Conservation (phyloP, 2,329 filamentous ascomycete species). For the Juglanconis sp. region DNA sequence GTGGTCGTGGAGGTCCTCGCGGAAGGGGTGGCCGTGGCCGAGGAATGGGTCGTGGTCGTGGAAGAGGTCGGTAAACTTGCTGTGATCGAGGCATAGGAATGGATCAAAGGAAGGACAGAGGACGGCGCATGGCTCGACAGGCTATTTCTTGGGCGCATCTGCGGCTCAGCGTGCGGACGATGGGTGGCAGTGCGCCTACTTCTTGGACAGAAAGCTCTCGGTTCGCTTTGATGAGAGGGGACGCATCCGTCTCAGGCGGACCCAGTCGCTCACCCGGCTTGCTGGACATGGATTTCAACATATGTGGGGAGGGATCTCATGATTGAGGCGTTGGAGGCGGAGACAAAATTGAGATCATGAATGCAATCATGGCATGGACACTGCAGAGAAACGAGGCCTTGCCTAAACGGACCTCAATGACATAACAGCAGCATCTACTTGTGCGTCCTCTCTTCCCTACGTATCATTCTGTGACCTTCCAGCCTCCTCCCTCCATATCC, state of each 20-base stretch:
- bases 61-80: constrained; percentile 1
- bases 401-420: constrained; percentile 1
- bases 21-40: constrained; percentile 54
- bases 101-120: neutral
- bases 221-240: neutral
- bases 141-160: neutral
- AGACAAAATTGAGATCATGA: constrained; percentile 4
- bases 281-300: neutral
- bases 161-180: neutral
- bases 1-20: constrained; percentile 51
- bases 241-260: neutral
- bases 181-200: no score
- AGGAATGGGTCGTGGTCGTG: constrained; percentile 27
- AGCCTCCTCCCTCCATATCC: constrained; percentile 66
- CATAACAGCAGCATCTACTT: constrained; percentile 5
- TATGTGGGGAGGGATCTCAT: constrained; percentile 1
- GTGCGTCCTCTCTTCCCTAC: constrained; percentile 12
- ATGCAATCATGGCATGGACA: neutral
- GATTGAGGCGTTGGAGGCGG: constrained; percentile 12
- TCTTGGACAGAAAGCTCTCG: neutral
- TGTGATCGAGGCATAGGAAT: neutral
- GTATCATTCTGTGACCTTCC: neutral
- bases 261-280: neutral
- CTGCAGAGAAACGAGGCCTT: neutral
- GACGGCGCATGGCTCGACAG: neutral